These are phyloP conservation scores for Diaporthe helianthi DNA, from an alignment of 2,329 filamentous ascomycete species.

Conservation along the genomic window DNA sequence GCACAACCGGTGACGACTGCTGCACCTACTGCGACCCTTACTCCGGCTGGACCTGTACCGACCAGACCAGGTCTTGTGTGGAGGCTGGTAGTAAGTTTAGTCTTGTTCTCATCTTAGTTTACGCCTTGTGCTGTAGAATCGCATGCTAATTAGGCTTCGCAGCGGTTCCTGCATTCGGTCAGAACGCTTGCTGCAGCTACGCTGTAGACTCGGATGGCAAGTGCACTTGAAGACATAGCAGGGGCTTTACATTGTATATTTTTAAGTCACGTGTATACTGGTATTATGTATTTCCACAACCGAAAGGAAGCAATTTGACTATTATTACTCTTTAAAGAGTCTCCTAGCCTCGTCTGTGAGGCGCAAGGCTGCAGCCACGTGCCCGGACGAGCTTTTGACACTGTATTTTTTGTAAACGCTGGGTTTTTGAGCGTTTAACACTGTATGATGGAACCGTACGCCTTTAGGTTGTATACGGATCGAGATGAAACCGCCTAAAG, in stretches of 20 bases:
- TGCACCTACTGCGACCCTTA: slow-evolving; percentile 8
- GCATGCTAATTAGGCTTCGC: background rate
- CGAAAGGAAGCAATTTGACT: background rate
- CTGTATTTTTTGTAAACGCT: no score
- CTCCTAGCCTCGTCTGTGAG: no score
- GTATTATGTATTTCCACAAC: background rate
- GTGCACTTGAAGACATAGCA: background rate
- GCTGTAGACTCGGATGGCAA: slow-evolving; percentile 6
- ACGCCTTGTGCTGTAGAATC: background rate
- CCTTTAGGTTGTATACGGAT: no score
- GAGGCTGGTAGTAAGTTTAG: background rate
- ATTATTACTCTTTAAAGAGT: no score
- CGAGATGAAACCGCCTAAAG: no score
- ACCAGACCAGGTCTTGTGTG: background rate
- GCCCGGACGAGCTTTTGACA: no score
- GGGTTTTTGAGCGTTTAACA: no score
- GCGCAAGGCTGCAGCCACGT: no score
- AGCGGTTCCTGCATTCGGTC: slow-evolving; percentile 2
- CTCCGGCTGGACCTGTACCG: background rate
- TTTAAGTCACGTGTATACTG: background rate
- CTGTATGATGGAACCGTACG: no score
- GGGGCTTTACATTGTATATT: background rate
- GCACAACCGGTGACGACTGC: slow-evolving; percentile 3
- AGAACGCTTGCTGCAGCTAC: slow-evolving; percentile 1
- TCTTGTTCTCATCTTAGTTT: background rate